Percentiles rank a stretch among this genome's conserved stretches.
phyloP scores from a whole-genome alignment of 768 basidiomycete genomes.

The Leccinum truebloodii region DNA sequence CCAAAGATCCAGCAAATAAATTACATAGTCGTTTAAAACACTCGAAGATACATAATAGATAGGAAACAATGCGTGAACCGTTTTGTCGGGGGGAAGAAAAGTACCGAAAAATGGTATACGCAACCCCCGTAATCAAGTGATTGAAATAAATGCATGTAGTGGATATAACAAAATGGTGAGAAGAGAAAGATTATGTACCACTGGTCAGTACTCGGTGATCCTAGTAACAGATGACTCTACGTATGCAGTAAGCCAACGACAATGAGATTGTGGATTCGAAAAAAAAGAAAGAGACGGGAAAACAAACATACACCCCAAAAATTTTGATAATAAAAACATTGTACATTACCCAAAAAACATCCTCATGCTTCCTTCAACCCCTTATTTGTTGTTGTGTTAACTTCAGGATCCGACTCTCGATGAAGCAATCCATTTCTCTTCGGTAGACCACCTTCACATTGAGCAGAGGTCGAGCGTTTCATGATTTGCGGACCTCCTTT shows the following conservation, averaged over 20 bases:
- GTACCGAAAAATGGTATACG: constrained; percentile 23
- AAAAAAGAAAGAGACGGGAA: not conserved
- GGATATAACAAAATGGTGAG: constrained; percentile 24
- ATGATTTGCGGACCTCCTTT: constrained; percentile 22
- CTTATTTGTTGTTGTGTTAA: constrained; percentile 25
- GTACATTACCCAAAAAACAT: constrained; percentile 11
- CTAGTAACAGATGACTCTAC: constrained; percentile 15
- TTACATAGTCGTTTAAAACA: constrained; percentile 15
- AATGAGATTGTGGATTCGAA: constrained; percentile 5
- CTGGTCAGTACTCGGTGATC: constrained; percentile 2
- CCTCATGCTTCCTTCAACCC: constrained; percentile 26
- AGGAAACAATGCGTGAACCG: constrained; percentile 3
- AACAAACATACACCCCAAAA: constrained; percentile 6
- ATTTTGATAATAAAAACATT: constrained; percentile 11
- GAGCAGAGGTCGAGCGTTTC: constrained; percentile 33
- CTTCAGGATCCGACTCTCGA: constrained; percentile 33
- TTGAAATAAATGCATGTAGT: constrained; percentile 17
- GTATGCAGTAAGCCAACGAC: constrained; percentile 13
- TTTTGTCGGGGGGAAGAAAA: not conserved
- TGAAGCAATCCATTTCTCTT: constrained; percentile 32
- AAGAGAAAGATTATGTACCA: constrained; percentile 5
- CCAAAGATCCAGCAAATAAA: constrained; percentile 13
- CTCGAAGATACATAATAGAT: constrained; percentile 18
- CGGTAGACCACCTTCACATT: constrained; percentile 25
- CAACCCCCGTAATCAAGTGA: constrained; percentile 10